Percentiles rank a stretch among this genome's conserved stretches.
These are phyloP conservation scores for Eucalyptus leucophloia DNA, from an alignment of 345 rosid genomes.

Conservation along the genomic window DNA sequence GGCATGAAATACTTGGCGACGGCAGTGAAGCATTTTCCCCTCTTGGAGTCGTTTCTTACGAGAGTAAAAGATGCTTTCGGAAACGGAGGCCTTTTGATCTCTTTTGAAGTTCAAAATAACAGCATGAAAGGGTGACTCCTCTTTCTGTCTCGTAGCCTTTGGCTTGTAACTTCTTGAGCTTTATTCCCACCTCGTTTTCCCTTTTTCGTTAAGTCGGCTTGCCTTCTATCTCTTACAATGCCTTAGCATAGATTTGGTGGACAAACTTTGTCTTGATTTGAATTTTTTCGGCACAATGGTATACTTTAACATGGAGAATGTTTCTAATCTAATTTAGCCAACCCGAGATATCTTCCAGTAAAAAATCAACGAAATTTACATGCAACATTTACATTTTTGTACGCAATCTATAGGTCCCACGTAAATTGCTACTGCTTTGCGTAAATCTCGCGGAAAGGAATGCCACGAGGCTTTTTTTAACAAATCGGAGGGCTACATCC, in stretches of 20 bases:
- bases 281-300: background rate
- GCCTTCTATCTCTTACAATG: background rate
- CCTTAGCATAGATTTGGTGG: background rate
- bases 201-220: background rate
- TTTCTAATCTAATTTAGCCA: background rate
- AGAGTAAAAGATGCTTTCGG: background rate
- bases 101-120: background rate
- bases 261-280: background rate
- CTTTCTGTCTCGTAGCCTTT: background rate
- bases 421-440: background rate
- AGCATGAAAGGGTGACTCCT: background rate
- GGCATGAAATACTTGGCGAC: background rate
- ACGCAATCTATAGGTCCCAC: background rate
- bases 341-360: background rate
- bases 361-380: background rate
- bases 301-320: background rate
- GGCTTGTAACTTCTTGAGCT: background rate
- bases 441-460: background rate
- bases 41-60: background rate
- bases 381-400: background rate
- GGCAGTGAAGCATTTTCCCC: background rate
- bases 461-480: background rate
- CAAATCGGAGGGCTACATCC: background rate
- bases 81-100: background rate
- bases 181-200: background rate